Evolutionary conservation across 2,329 filamentous ascomycete species (phyloP), one percentile per base, ranked within the genome.

Genomic region (Xylaria sp.): DNA sequence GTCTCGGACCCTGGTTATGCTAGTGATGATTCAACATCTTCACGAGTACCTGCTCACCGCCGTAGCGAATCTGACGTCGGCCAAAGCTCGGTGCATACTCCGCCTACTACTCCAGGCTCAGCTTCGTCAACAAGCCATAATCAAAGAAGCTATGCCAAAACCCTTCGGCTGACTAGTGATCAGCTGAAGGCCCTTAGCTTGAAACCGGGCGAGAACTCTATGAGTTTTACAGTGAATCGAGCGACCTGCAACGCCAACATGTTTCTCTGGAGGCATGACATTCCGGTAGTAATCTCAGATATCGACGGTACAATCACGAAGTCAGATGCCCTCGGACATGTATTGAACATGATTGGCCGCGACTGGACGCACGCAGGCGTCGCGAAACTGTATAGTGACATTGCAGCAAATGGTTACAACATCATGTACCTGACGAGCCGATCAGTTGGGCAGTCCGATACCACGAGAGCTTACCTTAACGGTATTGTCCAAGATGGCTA

Each of bases 301-400:
- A 98, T 99, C 76, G 96, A 99, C 80, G 96, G 96, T 61, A 99
- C 96, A 25, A 99, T 99, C 76, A 99, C 96, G 68, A 99, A 99
- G 83, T 97, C 94, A 2, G 94, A 98, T 82, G 94, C 94, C 18
- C 84, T 97, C 15, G 96, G 96, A 15, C 96, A 99, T 77, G 93
- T 99, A 52, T 82, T 98, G 63, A 98, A 95, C 83, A 96, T 96
- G 89, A 95, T 99, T 73, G 96, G 96, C 51, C 91, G 96, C 57
- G 96, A 99, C 81, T 99, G 96, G 96, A 99, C 96, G 2, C 96
- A 99, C 79, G 88, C 94, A 18, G 96, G 96, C 46, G 95, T 99
- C 28, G 97, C 96, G 25, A 99, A 99, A 82, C 86, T 99, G 9
- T 99, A 98, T 82, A 96, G 92, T 58, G 97, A 99, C 75, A 99